A percentile compares a stretch with the other conserved stretches of the same genome.
Evolutionary conservation across 2,329 filamentous ascomycete genomes (phyloP).

Genomic region (Cordyceps pruinosa): DNA sequence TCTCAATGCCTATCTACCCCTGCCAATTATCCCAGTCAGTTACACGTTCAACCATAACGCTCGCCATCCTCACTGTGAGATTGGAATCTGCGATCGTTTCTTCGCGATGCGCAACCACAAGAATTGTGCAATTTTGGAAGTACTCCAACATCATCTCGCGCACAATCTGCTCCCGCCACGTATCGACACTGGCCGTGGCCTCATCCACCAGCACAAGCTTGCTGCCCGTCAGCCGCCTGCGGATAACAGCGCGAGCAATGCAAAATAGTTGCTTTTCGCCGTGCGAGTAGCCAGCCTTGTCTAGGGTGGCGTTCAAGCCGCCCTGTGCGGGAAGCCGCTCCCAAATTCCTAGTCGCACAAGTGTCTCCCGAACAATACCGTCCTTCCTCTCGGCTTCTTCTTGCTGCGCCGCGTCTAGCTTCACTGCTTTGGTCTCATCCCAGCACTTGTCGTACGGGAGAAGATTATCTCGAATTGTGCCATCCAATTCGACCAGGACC

Average conservation of each 20-base stretch:
- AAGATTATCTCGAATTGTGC: constrained; percentile 1
- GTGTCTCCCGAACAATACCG: neutral
- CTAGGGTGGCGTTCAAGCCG: neutral
- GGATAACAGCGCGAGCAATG: constrained; percentile 46
- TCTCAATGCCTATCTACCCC: neutral
- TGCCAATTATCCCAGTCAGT: neutral
- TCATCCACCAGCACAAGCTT: constrained; percentile 5
- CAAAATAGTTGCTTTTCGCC: constrained; percentile 64
- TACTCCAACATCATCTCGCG: neutral
- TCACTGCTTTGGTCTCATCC: neutral
- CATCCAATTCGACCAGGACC: neutral
- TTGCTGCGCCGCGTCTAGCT: neutral
- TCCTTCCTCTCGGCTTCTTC: neutral
- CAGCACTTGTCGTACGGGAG: neutral
- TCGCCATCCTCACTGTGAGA: neutral
- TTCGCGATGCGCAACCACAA: constrained; percentile 1
- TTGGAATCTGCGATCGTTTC: neutral
- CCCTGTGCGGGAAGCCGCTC: neutral
- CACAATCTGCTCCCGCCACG: neutral
- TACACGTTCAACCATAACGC: neutral
- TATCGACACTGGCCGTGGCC: neutral
- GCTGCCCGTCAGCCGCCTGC: neutral
- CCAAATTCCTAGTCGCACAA: neutral
- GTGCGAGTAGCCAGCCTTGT: constrained; percentile 40
- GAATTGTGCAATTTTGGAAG: neutral